phyloP scores from a whole-genome alignment of 2,329 filamentous ascomycete genomes.

The Aspergillus phoenicis region DNA sequence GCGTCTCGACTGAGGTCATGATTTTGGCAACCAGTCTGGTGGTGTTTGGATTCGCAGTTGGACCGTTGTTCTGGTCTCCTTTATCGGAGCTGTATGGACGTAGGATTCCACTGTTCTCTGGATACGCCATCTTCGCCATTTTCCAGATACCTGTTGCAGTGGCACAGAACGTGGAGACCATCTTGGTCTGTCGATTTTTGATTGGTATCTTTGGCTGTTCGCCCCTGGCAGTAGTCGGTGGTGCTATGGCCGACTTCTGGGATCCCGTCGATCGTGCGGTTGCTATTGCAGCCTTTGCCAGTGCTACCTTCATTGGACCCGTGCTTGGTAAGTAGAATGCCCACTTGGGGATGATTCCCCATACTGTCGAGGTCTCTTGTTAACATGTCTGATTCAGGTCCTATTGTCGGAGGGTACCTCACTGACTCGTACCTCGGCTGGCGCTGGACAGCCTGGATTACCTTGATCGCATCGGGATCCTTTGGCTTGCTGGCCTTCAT shows the following conservation, averaged over 20 bases:
- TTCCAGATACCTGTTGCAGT: slow-evolving; percentile 60
- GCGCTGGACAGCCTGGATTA: slow-evolving; percentile 62
- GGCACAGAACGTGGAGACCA: slow-evolving; percentile 56
- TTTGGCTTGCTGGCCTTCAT: slow-evolving; percentile 49
- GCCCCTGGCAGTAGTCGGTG: slow-evolving; percentile 54
- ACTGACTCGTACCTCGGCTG: slow-evolving; percentile 55
- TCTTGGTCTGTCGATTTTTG: slow-evolving; percentile 59
- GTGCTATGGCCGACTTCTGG: slow-evolving; percentile 54
- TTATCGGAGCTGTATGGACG: slow-evolving; percentile 55
- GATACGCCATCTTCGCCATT: slow-evolving; percentile 53
- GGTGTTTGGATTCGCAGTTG: slow-evolving; percentile 56
- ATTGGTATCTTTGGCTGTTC: slow-evolving; percentile 56
- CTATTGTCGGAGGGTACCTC: slow-evolving; percentile 55
- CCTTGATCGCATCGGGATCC: slow-evolving; percentile 50
- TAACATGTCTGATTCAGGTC: slow-evolving; percentile 26
- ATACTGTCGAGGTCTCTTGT: neutral
- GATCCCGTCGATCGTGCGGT: slow-evolving; percentile 50
- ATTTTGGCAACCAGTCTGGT: slow-evolving; percentile 48
- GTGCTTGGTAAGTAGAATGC: slow-evolving; percentile 37
- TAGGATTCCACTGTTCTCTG: slow-evolving; percentile 51
- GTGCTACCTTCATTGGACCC: slow-evolving; percentile 54
- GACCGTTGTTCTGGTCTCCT: slow-evolving; percentile 54
- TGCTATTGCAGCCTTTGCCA: slow-evolving; percentile 48
- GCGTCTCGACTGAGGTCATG: slow-evolving; percentile 45
- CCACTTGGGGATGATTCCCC: neutral